Base-by-base conservation (phyloP, 306 rosid genomes). In the Potentilla sterilis region DNA sequence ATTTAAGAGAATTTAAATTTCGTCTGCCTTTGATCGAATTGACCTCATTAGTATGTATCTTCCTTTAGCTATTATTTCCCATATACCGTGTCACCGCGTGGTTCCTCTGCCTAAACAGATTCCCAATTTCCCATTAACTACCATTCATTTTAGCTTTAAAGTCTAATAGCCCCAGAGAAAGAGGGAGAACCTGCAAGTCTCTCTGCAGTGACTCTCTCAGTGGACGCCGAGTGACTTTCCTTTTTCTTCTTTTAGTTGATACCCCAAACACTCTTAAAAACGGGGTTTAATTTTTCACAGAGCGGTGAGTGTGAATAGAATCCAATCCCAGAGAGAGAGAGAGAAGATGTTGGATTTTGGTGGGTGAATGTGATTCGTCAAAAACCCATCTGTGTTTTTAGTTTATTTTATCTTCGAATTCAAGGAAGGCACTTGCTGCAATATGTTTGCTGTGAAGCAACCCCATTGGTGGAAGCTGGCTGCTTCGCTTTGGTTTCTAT, bases 391-490 rank as follows among this genome's bases (percentile, higher is more conserved):
- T 69, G 80, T 80, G 69, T 38, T 42, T 69, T 34, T 6, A 6
- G 42, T 34, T 24, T 58, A 49, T 48, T 81, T 79, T 79, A 74
- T 79, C 82, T 69, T 73, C 47, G 61, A 69, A 65, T 38, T 14
- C n/a, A 61, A 61, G 40, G 46, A 18, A 14, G 21, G 28, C 9
- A 7, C 7, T 48, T 21, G 40, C 78, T 66, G 88, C 77, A 63
- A 19, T 6, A 35, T 35, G 69, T 79, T 28, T 81, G 83, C 78
- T 72, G 66, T 58, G 75, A 76, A 42, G 59, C 80, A 22, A 57
- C 32, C 75, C 74, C 77, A 91, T 89, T 91, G 92, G 89, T 72
- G 61, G 74, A 75, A 81, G 28, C 64, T 82, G 89, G 70, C 88
- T 83, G 81, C 86, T 86, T 71, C 7, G 75, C 13, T 69, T 72